These are phyloP conservation scores for Daldinia caldariorum DNA, from an alignment of 495 filamentous ascomycete genomes.

Conservation along the genomic window DNA sequence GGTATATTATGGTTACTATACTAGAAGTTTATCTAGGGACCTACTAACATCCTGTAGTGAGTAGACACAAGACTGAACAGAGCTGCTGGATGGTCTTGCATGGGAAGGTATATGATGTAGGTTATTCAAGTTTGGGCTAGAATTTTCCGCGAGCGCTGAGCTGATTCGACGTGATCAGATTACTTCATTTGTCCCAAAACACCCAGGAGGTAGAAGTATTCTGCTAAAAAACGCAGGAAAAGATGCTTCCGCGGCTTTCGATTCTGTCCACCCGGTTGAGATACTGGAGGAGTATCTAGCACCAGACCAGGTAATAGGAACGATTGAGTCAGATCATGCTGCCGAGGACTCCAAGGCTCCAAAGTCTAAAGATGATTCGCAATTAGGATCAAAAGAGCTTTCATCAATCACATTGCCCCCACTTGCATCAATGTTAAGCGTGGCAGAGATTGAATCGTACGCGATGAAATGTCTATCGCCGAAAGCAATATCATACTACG, in stretches of 20 bases:
- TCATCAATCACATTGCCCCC: conserved; percentile 56
- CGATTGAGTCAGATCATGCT: conserved; percentile 1
- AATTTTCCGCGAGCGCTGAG: conserved; percentile 18
- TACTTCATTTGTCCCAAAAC: conserved; percentile 72
- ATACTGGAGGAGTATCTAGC: conserved; percentile 74
- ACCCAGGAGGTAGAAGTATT: conserved; percentile 81
- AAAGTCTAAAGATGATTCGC: conserved; percentile 65
- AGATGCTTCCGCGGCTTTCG: conserved; percentile 83
- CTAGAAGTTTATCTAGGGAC: not conserved
- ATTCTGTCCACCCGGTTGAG: conserved; percentile 79
- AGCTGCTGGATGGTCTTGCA: conserved; percentile 84
- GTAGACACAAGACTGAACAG: conserved; percentile 69
- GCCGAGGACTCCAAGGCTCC: conserved; percentile 55
- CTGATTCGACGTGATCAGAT: conserved; percentile 22
- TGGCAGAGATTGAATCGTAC: conserved; percentile 63
- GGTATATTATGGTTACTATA: conserved; percentile 19
- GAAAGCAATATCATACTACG: conserved; percentile 88
- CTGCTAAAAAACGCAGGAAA: conserved; percentile 77
- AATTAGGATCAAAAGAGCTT: conserved; percentile 59
- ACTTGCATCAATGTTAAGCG: conserved; percentile 72
- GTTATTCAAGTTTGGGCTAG: conserved; percentile 43
- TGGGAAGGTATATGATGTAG: conserved; percentile 79
- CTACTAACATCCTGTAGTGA: conserved; percentile 51
- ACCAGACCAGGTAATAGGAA: conserved; percentile 61
- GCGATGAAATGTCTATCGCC: conserved; percentile 71